Conservation (phyloP, 805 yeast species). For the Tetrapisispora iriomotensis region DNA sequence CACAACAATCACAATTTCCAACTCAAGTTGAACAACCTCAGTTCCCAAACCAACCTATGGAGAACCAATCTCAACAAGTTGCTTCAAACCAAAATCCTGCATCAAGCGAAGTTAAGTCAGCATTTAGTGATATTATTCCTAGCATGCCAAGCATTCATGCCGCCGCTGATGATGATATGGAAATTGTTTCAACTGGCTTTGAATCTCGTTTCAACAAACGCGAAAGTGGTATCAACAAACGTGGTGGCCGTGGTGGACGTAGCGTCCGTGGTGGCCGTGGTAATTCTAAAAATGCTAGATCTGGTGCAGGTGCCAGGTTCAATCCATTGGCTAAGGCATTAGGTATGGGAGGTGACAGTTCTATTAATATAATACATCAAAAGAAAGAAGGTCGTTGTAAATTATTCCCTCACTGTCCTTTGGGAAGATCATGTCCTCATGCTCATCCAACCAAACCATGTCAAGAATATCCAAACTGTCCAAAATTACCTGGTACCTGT, state of each 20-base stretch:
- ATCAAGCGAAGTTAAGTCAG: slow-evolving; percentile 12
- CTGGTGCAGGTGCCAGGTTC: slow-evolving; percentile 25
- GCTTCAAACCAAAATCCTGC: background rate
- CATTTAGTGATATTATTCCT: slow-evolving; percentile 23
- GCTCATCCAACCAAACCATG: slow-evolving; percentile 78
- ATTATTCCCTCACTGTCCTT: slow-evolving; percentile 60
- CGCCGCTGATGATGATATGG: slow-evolving; percentile 7
- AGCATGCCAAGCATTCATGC: slow-evolving; percentile 9
- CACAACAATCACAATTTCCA: slow-evolving; percentile 10
- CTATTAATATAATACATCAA: slow-evolving; percentile 32
- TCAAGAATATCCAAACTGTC: slow-evolving; percentile 65
- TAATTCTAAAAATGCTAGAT: slow-evolving; percentile 5
- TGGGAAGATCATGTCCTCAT: slow-evolving; percentile 54
- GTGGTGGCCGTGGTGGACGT: slow-evolving; percentile 16
- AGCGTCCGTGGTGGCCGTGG: slow-evolving; percentile 16
- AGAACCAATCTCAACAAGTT: background rate
- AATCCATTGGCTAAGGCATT: slow-evolving; percentile 33
- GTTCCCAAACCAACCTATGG: background rate
- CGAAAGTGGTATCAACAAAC: slow-evolving; percentile 15
- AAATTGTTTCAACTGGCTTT: slow-evolving; percentile 9
- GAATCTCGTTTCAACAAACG: slow-evolving; percentile 17
- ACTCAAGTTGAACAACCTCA: background rate
- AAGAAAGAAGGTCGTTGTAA: slow-evolving; percentile 57
- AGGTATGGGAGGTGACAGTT: slow-evolving; percentile 24
- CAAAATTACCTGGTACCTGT: slow-evolving; percentile 75